These are phyloP conservation scores for Penicillium glabrum DNA, from an alignment of 2,329 filamentous ascomycete genomes.

Conservation along the genomic window DNA sequence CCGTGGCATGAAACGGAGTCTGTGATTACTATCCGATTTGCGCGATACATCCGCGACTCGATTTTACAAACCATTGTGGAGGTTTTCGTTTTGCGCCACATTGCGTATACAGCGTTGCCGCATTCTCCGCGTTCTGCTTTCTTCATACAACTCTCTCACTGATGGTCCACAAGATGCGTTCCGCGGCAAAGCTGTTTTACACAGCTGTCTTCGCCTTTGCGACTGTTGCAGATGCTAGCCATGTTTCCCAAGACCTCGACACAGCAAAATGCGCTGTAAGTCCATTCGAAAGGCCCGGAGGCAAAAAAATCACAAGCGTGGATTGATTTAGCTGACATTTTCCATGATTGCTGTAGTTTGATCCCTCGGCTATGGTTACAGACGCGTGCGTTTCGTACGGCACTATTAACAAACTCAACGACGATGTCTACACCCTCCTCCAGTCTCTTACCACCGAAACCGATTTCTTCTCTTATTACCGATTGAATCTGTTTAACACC, in stretches of 20 bases:
- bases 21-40: not conserved
- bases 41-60: not conserved
- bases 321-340: slow-evolving; percentile 2
- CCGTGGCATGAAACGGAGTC: not conserved
- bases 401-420: slow-evolving; percentile 82
- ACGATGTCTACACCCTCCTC: slow-evolving; percentile 71
- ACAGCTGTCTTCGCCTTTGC: slow-evolving; percentile 63
- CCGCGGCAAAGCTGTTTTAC: slow-evolving; percentile 58
- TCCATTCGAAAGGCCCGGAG: slow-evolving; percentile 6
- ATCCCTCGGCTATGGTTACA: slow-evolving; percentile 82
- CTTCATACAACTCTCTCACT: not conserved
- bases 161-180: slow-evolving; percentile 46
- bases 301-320: not conserved
- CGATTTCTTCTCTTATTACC: slow-evolving; percentile 98
- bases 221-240: slow-evolving; percentile 47
- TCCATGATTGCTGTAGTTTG: slow-evolving; percentile 61
- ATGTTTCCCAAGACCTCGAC: slow-evolving; percentile 38
- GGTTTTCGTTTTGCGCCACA: slow-evolving; percentile 7
- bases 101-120: slow-evolving; percentile 3
- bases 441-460: slow-evolving; percentile 80
- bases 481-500: slow-evolving; percentile 91
- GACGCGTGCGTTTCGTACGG: slow-evolving; percentile 94
- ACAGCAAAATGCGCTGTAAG: slow-evolving; percentile 57
- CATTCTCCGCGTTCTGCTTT: not conserved
- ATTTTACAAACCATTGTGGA: not conserved